Percentiles rank a stretch among this genome's conserved stretches.
Evolutionary conservation across 768 basidiomycete species (phyloP).

Genomic region (Amyloporia xantha): DNA sequence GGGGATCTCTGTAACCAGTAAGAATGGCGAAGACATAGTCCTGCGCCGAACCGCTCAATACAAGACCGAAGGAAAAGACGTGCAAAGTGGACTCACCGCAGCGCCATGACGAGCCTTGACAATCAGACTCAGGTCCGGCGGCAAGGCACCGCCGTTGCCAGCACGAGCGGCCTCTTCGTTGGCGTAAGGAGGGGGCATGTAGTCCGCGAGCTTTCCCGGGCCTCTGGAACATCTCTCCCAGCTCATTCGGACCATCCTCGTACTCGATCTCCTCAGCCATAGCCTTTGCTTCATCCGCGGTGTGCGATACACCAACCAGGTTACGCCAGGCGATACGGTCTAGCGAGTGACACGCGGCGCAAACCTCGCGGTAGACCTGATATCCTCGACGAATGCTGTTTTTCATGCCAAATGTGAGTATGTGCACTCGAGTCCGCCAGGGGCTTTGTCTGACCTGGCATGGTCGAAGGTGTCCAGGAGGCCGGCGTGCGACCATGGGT

Average conservation of each 20-base stretch:
- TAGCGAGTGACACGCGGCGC: slow-evolving; percentile 97
- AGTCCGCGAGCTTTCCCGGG: slow-evolving; percentile 98
- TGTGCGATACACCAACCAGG: slow-evolving; percentile 96
- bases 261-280: slow-evolving; percentile 99
- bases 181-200: slow-evolving; percentile 90
- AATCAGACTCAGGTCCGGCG: slow-evolving; percentile 95
- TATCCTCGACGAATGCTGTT: slow-evolving; percentile 89
- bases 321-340: slow-evolving; percentile 99
- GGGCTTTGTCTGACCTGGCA: slow-evolving; percentile 60
- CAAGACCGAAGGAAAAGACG: neutral
- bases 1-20: slow-evolving; percentile 95
- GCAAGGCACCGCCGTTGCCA: slow-evolving; percentile 88
- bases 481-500: slow-evolving; percentile 93
- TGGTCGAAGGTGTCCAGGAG: slow-evolving; percentile 91
- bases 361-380: slow-evolving; percentile 98
- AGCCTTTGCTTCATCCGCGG: slow-evolving; percentile 78
- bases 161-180: slow-evolving; percentile 98
- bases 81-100: slow-evolving; percentile 55
- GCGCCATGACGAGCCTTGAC: slow-evolving; percentile 97
- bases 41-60: slow-evolving; percentile 30
- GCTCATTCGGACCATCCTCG: slow-evolving; percentile 87
- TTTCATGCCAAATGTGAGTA: slow-evolving; percentile 6
- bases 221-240: slow-evolving; percentile 98
- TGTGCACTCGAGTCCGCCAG: slow-evolving; percentile 8
- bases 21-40: slow-evolving; percentile 97